These are phyloP conservation scores for Bryoerythrophyllum caledonicum DNA, from an alignment of 225 moss, liverwort and hornwort genomes.

Conservation along the genomic window DNA sequence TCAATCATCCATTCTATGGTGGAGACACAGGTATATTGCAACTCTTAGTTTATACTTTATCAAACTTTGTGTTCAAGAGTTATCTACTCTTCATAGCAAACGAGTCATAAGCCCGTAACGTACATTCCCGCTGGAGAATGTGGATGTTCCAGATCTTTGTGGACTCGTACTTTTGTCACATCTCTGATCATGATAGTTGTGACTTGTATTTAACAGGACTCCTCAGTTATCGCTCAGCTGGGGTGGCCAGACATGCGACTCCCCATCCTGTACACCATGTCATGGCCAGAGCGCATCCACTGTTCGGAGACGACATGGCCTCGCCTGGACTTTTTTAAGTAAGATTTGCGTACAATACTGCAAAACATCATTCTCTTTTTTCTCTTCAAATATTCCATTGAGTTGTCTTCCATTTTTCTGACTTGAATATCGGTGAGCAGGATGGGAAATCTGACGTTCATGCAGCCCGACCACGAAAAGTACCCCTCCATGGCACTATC, in stretches of 20 bases:
- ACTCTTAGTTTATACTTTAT: neutral
- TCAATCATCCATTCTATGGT: constrained; percentile 98
- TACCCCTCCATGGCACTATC: constrained; percentile 80
- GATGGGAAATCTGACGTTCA: constrained; percentile 76
- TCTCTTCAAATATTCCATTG: neutral
- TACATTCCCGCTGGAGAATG: neutral
- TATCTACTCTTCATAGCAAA: constrained; percentile 26
- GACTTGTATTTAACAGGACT: constrained; percentile 51
- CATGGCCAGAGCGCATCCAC: constrained; percentile 74
- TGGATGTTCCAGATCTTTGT: neutral
- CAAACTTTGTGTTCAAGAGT: neutral
- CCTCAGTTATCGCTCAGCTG: constrained; percentile 72
- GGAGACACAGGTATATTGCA: constrained; percentile 78
- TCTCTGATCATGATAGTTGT: constrained; percentile 20
- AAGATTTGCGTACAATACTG: constrained; percentile 1
- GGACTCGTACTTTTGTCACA: neutral
- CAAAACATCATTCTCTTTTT: neutral
- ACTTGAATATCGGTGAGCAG: constrained; percentile 33
- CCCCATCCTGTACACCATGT: constrained; percentile 81
- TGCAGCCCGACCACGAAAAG: constrained; percentile 59
- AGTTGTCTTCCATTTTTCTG: neutral
- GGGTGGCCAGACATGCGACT: constrained; percentile 91
- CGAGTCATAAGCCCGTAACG: constrained; percentile 30
- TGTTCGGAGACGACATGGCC: constrained; percentile 87
- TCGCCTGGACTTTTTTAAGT: constrained; percentile 81